Base-by-base conservation (phyloP, 441 rosid species). In the Metrosideros polymorpha region DNA sequence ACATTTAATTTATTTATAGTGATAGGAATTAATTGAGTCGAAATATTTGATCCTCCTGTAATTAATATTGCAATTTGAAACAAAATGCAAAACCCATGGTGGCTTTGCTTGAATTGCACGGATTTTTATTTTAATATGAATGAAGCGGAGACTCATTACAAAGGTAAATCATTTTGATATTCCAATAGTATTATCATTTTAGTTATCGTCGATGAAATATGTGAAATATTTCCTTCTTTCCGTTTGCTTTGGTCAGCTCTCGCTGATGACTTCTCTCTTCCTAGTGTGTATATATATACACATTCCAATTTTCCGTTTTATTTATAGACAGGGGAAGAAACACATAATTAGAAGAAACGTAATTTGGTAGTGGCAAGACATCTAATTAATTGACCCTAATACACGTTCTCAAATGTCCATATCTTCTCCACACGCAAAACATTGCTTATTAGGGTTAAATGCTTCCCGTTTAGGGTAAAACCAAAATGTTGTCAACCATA, bases 121-220 rank as follows among this genome's bases (percentile, higher is more conserved):
- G 0, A 10, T 14, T 1, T 66, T 5, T 66, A 9, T 32, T 35
- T 63, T 66, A 0, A 35, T 35, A 35, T 2, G 8, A 35, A 66
- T 27, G 10, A 35, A 35, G 0, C 12, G 9, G 1, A 9, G 2
- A 32, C 9, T 9, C 1, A 3, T 2, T 5, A 27, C 1, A 0
- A 6, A 56, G 30, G 76, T 9, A 35, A 35, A 1, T 35, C 27
- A 9, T 66, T 66, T 35, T 19, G 47, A 66, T 66, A 19, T 10
- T 35, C 13, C n/a, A 3, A 35, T 6, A 9, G 14, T 9, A 66
- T 3, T 6, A 39, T 66, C 79, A 35, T 35, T 66, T 35, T 66
- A 35, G 6, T 61, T 61, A 61, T 19, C 12, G 3, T n/a, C 32
- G 30, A 57, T 12, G 17, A 57, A 12, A 57, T 59, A 29, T 6